Percentiles rank a stretch among this genome's conserved stretches.
Conservation (phyloP, 805 yeast genomes). For the Ogataea pilisensis region DNA sequence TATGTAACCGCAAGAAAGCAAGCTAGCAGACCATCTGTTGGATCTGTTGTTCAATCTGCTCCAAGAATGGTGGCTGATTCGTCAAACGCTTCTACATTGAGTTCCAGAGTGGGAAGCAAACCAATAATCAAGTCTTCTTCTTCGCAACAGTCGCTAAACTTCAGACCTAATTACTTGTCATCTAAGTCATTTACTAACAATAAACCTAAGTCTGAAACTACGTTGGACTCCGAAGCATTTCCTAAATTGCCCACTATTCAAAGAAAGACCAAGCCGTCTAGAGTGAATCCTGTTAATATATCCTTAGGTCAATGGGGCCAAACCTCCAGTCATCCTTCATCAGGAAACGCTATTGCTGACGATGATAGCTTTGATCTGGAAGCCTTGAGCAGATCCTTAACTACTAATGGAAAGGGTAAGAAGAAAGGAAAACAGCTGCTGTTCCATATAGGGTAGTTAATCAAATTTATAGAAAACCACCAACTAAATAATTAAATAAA, state of each 20-base stretch:
- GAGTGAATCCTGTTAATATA: constrained; percentile 49
- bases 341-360: constrained; percentile 7
- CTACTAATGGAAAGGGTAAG: constrained; percentile 30
- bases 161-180: constrained; percentile 12
- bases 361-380: constrained; percentile 21
- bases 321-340: constrained; percentile 1
- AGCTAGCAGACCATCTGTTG: not conserved
- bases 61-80: not conserved
- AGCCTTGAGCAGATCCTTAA: constrained; percentile 17
- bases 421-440: constrained; percentile 51
- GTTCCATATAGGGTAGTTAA: constrained; percentile 50
- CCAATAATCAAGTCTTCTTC: constrained; percentile 11
- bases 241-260: constrained; percentile 37
- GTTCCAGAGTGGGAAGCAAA: constrained; percentile 4
- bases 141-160: constrained; percentile 7
- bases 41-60: constrained; percentile 27
- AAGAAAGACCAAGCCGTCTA: constrained; percentile 46
- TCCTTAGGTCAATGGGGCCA: constrained; percentile 32
- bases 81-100: constrained; percentile 13
- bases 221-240: constrained; percentile 21
- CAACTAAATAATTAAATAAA: no score
- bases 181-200: not conserved
- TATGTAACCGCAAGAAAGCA: constrained; percentile 3
- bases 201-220: constrained; percentile 1
- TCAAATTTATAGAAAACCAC: no score